These are phyloP conservation scores for Candida vartiovaarae DNA, from an alignment of 805 yeast species.

Conservation along the genomic window DNA sequence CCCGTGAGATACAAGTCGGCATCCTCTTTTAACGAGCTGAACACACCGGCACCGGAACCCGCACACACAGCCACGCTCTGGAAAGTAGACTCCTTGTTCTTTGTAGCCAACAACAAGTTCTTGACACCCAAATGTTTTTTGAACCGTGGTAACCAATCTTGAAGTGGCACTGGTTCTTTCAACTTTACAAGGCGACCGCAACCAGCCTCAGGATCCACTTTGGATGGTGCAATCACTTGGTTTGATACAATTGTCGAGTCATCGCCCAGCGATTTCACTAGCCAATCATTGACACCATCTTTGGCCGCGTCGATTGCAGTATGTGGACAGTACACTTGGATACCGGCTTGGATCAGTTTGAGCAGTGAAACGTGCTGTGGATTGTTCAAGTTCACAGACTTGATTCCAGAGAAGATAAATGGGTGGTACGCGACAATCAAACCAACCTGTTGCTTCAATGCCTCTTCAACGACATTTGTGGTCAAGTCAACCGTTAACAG, in stretches of 20 bases:
- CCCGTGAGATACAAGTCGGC: slow-evolving; percentile 80
- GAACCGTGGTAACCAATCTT: slow-evolving; percentile 39
- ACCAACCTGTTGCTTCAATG: slow-evolving; percentile 46
- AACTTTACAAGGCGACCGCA: slow-evolving; percentile 71
- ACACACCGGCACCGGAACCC: slow-evolving; percentile 93
- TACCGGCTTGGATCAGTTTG: slow-evolving; percentile 63
- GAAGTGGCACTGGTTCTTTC: slow-evolving; percentile 34
- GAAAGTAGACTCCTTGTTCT: slow-evolving; percentile 27
- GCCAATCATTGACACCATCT: slow-evolving; percentile 95
- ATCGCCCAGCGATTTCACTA: slow-evolving; percentile 52
- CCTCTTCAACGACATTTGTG: slow-evolving; percentile 77
- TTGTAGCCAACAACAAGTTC: slow-evolving; percentile 57
- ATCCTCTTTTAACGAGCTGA: slow-evolving; percentile 44
- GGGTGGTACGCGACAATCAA: slow-evolving; percentile 89
- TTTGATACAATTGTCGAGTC: slow-evolving; percentile 19
- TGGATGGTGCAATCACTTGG: slow-evolving; percentile 38
- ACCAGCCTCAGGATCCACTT: slow-evolving; percentile 47
- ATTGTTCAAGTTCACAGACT: slow-evolving; percentile 55
- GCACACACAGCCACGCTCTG: slow-evolving; percentile 80
- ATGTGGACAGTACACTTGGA: slow-evolving; percentile 91
- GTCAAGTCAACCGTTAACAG: slow-evolving; percentile 84
- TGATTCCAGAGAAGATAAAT: slow-evolving; percentile 84
- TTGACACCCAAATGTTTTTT: slow-evolving; percentile 47
- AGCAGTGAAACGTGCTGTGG: slow-evolving; percentile 80
- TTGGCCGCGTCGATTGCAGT: slow-evolving; percentile 90